A percentile compares a stretch with the other conserved stretches of the same genome.
Conservation (phyloP, 352 stramenopile genomes). For the Phytophthora constricta region DNA sequence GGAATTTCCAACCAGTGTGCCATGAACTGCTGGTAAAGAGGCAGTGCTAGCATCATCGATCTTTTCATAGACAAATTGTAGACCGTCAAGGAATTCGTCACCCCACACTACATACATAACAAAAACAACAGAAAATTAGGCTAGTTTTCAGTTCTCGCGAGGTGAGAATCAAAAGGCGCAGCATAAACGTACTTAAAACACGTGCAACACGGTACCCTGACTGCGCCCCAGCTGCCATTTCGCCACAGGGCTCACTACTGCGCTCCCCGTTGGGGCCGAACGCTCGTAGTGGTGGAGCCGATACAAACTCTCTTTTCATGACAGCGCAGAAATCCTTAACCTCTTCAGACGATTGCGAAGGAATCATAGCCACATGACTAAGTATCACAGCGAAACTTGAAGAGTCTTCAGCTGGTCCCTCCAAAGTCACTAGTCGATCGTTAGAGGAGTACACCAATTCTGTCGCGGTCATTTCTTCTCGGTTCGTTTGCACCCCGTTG, state of each 20-base stretch:
- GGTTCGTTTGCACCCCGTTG: constrained; percentile 22
- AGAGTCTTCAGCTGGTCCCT: constrained; percentile 25
- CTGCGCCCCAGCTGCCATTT: constrained; percentile 42
- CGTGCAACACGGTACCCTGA: constrained; percentile 58
- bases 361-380: constrained; percentile 57
- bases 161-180: too few relatives aligned
- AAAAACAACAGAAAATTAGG: constrained; percentile 16
- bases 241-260: constrained; percentile 35
- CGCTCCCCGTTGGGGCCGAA: constrained; percentile 42
- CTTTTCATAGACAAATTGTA: constrained; percentile 65
- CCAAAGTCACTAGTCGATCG: constrained; percentile 15
- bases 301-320: constrained; percentile 59
- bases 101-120: constrained; percentile 71
- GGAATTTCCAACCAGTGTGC: constrained; percentile 61
- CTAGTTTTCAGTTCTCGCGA: not conserved
- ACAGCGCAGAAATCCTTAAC: constrained; percentile 37
- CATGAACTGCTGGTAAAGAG: constrained; percentile 19
- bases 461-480: constrained; percentile 3
- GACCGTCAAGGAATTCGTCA: constrained; percentile 70
- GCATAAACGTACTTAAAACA: constrained; percentile 56
- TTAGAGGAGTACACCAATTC: too few relatives aligned
- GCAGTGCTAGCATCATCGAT: not conserved
- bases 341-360: constrained; percentile 11
- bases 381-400: constrained; percentile 32
- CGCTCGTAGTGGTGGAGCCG: constrained; percentile 47